Evolutionary conservation across 495 filamentous ascomycete species (phyloP), one percentile per base, ranked within the genome.

Genomic region (Corynascus novoguineensis): DNA sequence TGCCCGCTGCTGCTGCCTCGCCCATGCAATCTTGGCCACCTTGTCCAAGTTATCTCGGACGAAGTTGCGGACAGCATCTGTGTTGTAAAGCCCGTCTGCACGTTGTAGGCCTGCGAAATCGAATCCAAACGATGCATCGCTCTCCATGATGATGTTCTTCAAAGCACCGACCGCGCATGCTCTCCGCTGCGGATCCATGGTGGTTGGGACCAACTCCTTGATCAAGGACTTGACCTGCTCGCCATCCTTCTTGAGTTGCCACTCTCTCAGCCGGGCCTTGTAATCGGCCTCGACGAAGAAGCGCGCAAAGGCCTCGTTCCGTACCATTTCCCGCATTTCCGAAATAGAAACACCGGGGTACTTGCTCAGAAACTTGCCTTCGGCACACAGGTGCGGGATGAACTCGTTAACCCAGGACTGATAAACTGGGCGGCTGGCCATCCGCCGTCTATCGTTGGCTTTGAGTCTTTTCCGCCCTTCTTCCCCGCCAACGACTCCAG

Each of bases 321-420:
- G 67, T 0, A 75, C 63, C 0, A 37, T 46, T 4, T 61, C 68
- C 7, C 75, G 66, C 1, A 55, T 38, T 12, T 63, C 45, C 4
- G 24, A 21, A 7, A 60, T 38, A 25, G 59, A 35, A 7, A 35
- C 53, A 10, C 27, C 22, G n/a, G 61, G 51, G 1, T 25, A 46
- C 10, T 47, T 46, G 17, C 42, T 47, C 11, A 59, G 0, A 50
- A 68, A 69, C 3, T 53, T 60, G 0, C 66, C 73, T 34, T 64
- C 62, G 21, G 60, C 69, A n/a, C 67, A 68, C 22, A 71, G 69
- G 8, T 55, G 49, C 0, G 79, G 79, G n/a, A 81, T 63, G 53
- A 73, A 85, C 37, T 84, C 80, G 6, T 81, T 69, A 38, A 83
- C 59, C 75, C 81, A 86, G 0, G 61, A 57, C 3, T 68, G 64